Evolutionary conservation across 331 rosid species (phyloP).

Genomic region (Acacia pycnantha): DNA sequence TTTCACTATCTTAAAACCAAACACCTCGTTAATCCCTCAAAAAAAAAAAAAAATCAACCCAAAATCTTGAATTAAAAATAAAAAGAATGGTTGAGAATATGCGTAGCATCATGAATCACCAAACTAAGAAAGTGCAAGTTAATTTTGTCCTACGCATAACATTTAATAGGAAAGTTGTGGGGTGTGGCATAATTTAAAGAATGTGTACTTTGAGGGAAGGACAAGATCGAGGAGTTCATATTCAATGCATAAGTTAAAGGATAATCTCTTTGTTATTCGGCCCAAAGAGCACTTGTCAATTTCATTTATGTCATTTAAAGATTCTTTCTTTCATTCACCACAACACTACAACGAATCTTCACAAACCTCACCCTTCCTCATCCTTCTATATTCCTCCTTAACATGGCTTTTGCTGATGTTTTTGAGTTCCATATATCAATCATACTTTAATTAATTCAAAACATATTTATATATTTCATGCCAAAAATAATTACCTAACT

Average conservation of each 20-base stretch:
- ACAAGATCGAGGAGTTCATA: neutral
- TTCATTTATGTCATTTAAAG: neutral
- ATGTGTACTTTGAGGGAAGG: neutral
- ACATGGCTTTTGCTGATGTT: neutral
- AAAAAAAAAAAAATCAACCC: neutral
- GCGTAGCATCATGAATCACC: neutral
- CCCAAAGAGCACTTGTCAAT: neutral
- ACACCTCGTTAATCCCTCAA: neutral
- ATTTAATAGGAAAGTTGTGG: neutral
- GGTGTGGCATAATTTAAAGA: neutral
- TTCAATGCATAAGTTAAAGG: constrained; percentile 14
- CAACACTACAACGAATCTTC: neutral
- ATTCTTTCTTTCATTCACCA: constrained; percentile 5
- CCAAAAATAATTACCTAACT: neutral
- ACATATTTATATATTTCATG: neutral
- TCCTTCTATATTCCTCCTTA: neutral
- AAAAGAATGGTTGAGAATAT: neutral
- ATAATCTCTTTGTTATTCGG: neutral
- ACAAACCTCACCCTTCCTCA: neutral
- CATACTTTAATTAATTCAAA: neutral
- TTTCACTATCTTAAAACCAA: neutral
- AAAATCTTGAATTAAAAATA: neutral
- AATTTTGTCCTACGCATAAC: neutral
- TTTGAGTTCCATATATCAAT: neutral
- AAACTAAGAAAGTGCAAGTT: neutral